These are phyloP conservation scores for Metschnikowia matae DNA, from an alignment of 805 yeast genomes.

Conservation along the genomic window DNA sequence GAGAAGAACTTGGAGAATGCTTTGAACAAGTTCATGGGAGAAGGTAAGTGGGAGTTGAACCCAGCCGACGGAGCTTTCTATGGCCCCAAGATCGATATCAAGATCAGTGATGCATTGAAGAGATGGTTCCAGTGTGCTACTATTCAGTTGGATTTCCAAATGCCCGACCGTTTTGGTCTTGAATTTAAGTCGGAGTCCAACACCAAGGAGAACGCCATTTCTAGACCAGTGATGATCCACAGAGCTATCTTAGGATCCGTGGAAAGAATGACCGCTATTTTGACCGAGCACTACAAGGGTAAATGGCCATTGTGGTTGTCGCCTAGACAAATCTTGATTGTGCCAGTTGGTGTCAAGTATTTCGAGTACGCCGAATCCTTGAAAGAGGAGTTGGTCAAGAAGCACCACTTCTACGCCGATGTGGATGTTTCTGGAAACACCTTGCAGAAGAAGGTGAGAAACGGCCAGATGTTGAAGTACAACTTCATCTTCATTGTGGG, in stretches of 20 bases:
- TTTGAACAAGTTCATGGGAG: conserved; percentile 67
- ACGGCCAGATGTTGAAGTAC: conserved; percentile 90
- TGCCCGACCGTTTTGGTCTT: conserved; percentile 89
- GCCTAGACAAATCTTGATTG: conserved; percentile 96
- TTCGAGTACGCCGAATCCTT: conserved; percentile 85
- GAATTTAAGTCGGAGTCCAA: conserved; percentile 67
- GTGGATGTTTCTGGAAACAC: conserved; percentile 94
- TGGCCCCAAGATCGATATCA: conserved; percentile 94
- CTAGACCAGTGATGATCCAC: conserved; percentile 98
- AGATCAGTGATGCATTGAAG: conserved; percentile 88
- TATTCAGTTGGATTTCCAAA: conserved; percentile 96
- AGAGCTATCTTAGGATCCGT: conserved; percentile 98
- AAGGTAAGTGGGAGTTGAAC: conserved; percentile 90
- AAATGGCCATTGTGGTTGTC: conserved; percentile 99
- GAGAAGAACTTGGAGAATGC: conserved; percentile 81
- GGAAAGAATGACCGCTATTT: conserved; percentile 98
- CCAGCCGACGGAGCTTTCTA: conserved; percentile 97
- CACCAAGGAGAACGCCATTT: conserved; percentile 53
- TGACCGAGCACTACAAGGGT: conserved; percentile 97
- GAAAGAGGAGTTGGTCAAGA: conserved; percentile 57
- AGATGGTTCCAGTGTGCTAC: conserved; percentile 99
- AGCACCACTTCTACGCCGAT: conserved; percentile 83
- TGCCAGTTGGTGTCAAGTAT: conserved; percentile 95
- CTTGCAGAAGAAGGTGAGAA: conserved; percentile 95
- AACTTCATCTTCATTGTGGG: conserved; percentile 97